Evolutionary conservation across 1,284 basidiomycete genomes (phyloP), one percentile per base, ranked within the genome.

Genomic region (Tremellales sp.): DNA sequence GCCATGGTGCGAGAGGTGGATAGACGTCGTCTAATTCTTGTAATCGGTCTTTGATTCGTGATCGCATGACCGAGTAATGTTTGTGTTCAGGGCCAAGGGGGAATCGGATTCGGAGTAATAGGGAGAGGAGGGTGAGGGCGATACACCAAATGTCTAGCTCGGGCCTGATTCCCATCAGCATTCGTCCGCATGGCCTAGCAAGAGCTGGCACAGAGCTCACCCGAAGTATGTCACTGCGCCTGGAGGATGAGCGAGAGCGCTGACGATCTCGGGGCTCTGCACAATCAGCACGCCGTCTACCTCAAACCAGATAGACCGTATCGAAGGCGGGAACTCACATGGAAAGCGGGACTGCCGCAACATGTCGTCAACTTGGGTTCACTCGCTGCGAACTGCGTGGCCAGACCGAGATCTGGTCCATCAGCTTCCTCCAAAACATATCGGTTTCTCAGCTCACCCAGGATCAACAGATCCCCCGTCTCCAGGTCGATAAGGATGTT

Each of bases 61-160:
- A 75, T 12, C 66, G 60, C 73, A 81, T 76, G 46, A 76, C 61
- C 5, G 73, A 67, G 1, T 76, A 59, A 11, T 75, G 76, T 6
- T 72, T 69, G 57, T 81, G 80, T 5, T 70, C 65, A 2, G 78
- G 72, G 2, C 80, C 80, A 45, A 81, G 70, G 1, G 80, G 80
- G 53, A 80, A 81, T 21, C 76, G 74, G 33, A 68, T 61, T 19
- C 77, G 75, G 0, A 75, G 69, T n/a, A 81, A 64, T 24, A 78
- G 72, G 13, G 79, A 72, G 6, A 81, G 70, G 52, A 81, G 61
- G 4, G 78, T 79, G 22, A 81, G 66, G 8, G 78, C 80, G 52
- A 78, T 75, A 36, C 78, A 80, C 80, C 80, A 81, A 45, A 79
- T 77, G 58, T 81, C 80, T 42, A 81, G 71, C 49, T 81, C 79